phyloP scores from a whole-genome alignment of 176 grass and related monocot species.

The Cymbopogon citratus region DNA sequence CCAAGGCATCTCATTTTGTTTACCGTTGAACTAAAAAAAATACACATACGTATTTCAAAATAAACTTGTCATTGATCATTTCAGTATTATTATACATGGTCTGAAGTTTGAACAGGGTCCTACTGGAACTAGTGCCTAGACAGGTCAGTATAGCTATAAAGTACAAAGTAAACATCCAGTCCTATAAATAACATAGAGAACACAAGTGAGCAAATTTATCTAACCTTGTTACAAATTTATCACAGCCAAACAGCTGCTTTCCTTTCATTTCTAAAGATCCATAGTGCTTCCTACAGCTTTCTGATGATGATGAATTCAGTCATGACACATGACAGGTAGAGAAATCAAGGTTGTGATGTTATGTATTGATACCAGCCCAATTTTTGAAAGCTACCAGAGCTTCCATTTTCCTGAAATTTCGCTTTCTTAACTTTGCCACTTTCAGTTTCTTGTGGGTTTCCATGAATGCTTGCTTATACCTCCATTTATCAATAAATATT shows the following conservation, averaged over 20 bases:
- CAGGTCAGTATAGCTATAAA: conserved; percentile 1
- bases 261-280: conserved; percentile 17
- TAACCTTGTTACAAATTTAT: neutral
- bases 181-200: conserved; percentile 20
- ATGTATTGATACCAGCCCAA: conserved; percentile 90
- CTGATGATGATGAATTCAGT: conserved; percentile 17
- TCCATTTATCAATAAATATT: conserved; percentile 99
- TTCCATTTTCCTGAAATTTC: conserved; percentile 90
- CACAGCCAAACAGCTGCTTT: conserved; percentile 5
- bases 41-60: neutral
- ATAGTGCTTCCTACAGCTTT: conserved; percentile 2
- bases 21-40: neutral
- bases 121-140: neutral
- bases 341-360: neutral
- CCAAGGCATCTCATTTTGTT: neutral
- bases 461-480: conserved; percentile 97
- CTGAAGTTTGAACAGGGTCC: neutral
- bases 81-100: conserved; percentile 16
- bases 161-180: neutral
- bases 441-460: conserved; percentile 94
- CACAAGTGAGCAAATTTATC: conserved; percentile 8
- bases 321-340: conserved; percentile 6
- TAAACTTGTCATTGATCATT: conserved; percentile 3
- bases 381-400: conserved; percentile 93
- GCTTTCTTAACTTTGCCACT: conserved; percentile 78